Percentiles rank a stretch among this genome's conserved stretches.
Evolutionary conservation across 169 alveolate genomes (phyloP).

Genomic region (Amoebophrya sp.): DNA sequence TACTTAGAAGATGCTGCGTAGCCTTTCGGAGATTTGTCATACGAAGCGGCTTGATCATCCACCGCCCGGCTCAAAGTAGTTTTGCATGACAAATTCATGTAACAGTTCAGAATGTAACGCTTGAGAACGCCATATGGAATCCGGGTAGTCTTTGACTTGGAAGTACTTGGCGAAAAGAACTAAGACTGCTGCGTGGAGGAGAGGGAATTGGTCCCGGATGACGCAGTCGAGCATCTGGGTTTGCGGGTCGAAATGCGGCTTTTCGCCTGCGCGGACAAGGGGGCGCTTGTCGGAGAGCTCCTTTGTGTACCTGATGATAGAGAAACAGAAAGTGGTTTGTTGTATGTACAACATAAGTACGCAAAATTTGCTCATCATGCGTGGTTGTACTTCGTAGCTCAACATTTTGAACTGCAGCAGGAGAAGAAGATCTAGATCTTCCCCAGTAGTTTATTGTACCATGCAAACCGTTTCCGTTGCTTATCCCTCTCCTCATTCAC

Average conservation of each 20-base stretch:
- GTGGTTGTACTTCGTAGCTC: no score
- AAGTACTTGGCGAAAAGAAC: neutral
- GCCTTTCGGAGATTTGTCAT: no score
- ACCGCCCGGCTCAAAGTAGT: no score
- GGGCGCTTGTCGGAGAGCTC: neutral
- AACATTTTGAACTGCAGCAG: no score
- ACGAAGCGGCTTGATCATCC: no score
- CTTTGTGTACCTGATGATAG: neutral
- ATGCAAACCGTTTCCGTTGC: neutral
- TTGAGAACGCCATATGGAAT: neutral
- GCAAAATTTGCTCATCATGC: no score
- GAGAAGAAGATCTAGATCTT: no score
- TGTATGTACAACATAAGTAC: no score
- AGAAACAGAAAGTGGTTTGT: neutral
- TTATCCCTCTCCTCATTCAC: neutral
- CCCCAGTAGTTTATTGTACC: no score
- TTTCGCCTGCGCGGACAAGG: neutral
- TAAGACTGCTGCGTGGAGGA: neutral
- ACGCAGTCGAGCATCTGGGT: neutral
- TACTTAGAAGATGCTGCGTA: no score
- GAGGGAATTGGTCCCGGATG: neutral
- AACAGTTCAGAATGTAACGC: no score
- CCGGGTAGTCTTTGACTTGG: neutral
- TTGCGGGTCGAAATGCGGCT: neutral
- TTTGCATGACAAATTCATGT: no score